phyloP scores from a whole-genome alignment of 1,139 yeast genomes.

The Kodamaea fungicola region DNA sequence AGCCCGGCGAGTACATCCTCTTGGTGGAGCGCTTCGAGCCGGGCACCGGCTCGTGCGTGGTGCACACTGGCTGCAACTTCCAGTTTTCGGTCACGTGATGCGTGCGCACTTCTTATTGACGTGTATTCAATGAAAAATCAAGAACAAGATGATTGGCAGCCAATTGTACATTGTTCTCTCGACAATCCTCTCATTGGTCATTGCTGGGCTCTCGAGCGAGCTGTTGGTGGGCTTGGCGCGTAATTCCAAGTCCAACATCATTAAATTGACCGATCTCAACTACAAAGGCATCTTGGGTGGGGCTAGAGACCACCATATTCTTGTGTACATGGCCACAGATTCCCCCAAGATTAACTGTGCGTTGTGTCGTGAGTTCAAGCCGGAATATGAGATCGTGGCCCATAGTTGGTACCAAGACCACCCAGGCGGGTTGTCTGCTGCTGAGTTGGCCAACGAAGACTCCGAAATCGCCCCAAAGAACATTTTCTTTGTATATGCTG shows the following conservation, averaged over 20 bases:
- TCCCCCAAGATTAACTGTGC: slow-evolving; percentile 72
- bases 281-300: slow-evolving; percentile 59
- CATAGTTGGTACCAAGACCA: slow-evolving; percentile 55
- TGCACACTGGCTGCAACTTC: slow-evolving; percentile 32
- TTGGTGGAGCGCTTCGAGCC: slow-evolving; percentile 48
- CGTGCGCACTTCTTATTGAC: slow-evolving; percentile 4
- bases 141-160: slow-evolving; percentile 9
- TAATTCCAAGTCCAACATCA: slow-evolving; percentile 19
- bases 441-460: slow-evolving; percentile 24
- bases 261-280: slow-evolving; percentile 55
- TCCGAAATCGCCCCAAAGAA: slow-evolving; percentile 26
- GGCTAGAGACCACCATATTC: slow-evolving; percentile 66
- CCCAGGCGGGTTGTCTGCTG: slow-evolving; percentile 35
- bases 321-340: slow-evolving; percentile 70
- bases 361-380: slow-evolving; percentile 69
- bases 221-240: slow-evolving; percentile 24
- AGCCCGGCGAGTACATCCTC: slow-evolving; percentile 33
- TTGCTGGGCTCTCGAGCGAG: slow-evolving; percentile 28
- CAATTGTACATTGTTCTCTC: slow-evolving; percentile 10
- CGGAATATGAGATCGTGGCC: slow-evolving; percentile 55
- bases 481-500: slow-evolving; percentile 72
- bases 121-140: slow-evolving; percentile 9
- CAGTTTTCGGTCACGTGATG: slow-evolving; percentile 1
- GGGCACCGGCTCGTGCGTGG: slow-evolving; percentile 38
- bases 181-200: slow-evolving; percentile 7